Base-by-base conservation (phyloP, 2,329 filamentous ascomycete genomes). In the Talaromyces sp. region DNA sequence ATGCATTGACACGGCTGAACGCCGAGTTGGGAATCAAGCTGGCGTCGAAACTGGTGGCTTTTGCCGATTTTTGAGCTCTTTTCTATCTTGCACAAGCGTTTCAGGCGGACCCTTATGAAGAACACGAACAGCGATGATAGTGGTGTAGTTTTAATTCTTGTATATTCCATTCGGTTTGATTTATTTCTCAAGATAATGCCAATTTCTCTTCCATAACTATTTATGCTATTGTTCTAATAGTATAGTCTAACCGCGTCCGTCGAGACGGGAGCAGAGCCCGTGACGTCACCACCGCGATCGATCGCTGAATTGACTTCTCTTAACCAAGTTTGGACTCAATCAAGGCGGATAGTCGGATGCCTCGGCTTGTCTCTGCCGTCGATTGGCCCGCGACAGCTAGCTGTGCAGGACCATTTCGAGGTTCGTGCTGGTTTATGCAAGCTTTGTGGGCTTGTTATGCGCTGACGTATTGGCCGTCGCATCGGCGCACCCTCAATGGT, bases 11-110 rank as follows among this genome's bases (percentile, higher is more conserved):
- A 9, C 66, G 68, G 10, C 63, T 75, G 8, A 74, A 75, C 6
- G 71, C 70, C 10, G 68, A 64, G 7, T 64, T 73, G 9, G 74
- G 74, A 1, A 76, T 76, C 54, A 73, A 72, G 57, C 57, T 76
- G 53, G 74, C 74, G 1, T 61, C 70, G 53, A 62, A 70, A 10
- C 59, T 76, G 50, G 73, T 71, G 6, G 66, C 65, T 42, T 42
- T 47, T 56, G 54, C 31, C 1, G 31, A 36, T 40, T 3, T 47
- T 14, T 47, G 44, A 47, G 18, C 18, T 47, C 4, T 12, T 47
- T 12, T 18, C 1, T 7, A 5, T 7, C 18, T 23, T 23, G 44
- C 44, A 10, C 36, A 40, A 16, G 36, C 36, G 16, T 5, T 36
- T n/a, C n/a, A n/a, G n/a, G n/a, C n/a, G 2, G 23, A 23, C 23